Evolutionary conservation across 2,329 filamentous ascomycete genomes (phyloP).

Genomic region (Verticillium nubilum): DNA sequence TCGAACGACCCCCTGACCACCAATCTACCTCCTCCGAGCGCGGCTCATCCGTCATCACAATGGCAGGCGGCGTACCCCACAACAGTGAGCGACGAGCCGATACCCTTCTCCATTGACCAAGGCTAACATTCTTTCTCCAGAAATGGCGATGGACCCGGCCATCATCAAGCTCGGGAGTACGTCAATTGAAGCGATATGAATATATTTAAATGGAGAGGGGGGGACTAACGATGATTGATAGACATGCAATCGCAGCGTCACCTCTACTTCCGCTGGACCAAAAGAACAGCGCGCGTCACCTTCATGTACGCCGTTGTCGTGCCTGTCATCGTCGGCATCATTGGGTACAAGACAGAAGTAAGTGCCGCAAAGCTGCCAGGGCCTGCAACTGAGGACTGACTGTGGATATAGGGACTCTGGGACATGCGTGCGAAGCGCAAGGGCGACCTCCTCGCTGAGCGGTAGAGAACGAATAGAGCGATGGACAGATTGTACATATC

Average conservation of each 20-base stretch:
- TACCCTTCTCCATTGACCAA: not conserved
- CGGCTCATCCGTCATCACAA: conserved; percentile 5
- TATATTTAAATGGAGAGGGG: not conserved
- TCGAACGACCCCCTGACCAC: not conserved
- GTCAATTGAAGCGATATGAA: conserved; percentile 14
- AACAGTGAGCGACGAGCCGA: conserved; percentile 10
- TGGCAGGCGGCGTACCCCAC: conserved; percentile 14
- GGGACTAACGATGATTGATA: conserved; percentile 31
- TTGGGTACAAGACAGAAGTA: conserved; percentile 81
- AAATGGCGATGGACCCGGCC: conserved; percentile 41
- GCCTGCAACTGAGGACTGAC: conserved; percentile 10
- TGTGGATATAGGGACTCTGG: conserved; percentile 66
- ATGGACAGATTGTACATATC: conserved; percentile 34
- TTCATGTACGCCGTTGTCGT: conserved; percentile 72
- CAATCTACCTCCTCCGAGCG: conserved; percentile 1
- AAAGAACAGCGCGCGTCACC: conserved; percentile 71
- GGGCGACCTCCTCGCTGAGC: conserved; percentile 80
- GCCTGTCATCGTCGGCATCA: conserved; percentile 63
- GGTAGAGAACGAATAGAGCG: conserved; percentile 37
- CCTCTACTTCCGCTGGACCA: conserved; percentile 94
- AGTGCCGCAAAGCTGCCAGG: conserved; percentile 32
- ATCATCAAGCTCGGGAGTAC: conserved; percentile 40
- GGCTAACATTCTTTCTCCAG: conserved; percentile 19
- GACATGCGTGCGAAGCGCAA: conserved; percentile 81
- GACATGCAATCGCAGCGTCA: conserved; percentile 80